Conservation (phyloP, 768 basidiomycete genomes). For the Lyophyllum semitale region DNA sequence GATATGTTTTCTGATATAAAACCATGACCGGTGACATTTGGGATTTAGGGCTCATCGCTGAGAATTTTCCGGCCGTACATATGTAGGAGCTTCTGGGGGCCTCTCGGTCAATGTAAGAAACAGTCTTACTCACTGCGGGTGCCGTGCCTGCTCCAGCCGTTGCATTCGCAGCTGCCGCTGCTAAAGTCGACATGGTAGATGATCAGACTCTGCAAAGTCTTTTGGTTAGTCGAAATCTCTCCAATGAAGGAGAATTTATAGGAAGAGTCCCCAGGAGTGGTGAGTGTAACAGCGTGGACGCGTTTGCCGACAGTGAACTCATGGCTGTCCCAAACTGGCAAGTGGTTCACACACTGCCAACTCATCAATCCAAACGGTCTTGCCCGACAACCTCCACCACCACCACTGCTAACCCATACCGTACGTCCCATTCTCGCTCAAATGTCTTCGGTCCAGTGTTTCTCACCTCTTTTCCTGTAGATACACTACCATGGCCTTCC, state of each 20-base stretch:
- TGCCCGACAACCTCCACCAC: slow-evolving; percentile 36
- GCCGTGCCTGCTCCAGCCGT: slow-evolving; percentile 24
- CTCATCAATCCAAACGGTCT: slow-evolving; percentile 39
- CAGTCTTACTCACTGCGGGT: slow-evolving; percentile 31
- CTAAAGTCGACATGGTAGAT: slow-evolving; percentile 23
- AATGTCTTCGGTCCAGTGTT: background rate
- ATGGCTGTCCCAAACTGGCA: slow-evolving; percentile 20
- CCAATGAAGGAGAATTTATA: background rate
- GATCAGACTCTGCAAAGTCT: background rate
- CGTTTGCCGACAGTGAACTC: slow-evolving; percentile 1
- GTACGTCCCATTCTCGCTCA: slow-evolving; percentile 1
- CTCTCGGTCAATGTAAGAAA: no score
- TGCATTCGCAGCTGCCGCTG: slow-evolving; percentile 26
- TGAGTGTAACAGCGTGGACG: background rate
- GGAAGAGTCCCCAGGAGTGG: background rate
- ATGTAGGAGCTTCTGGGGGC: no score
- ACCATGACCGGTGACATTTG: no score
- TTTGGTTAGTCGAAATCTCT: background rate
- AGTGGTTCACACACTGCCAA: slow-evolving; percentile 32
- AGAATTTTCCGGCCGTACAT: no score
- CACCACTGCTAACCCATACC: slow-evolving; percentile 16
- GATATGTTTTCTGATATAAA: no score
- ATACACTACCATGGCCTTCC: slow-evolving; percentile 60
- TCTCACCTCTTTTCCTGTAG: slow-evolving; percentile 2
- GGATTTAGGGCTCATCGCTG: no score